Evolutionary conservation across 192 early-diverging fungal species (phyloP), one percentile per base, ranked within the genome.

Genomic region (Backusella liffmaniae): DNA sequence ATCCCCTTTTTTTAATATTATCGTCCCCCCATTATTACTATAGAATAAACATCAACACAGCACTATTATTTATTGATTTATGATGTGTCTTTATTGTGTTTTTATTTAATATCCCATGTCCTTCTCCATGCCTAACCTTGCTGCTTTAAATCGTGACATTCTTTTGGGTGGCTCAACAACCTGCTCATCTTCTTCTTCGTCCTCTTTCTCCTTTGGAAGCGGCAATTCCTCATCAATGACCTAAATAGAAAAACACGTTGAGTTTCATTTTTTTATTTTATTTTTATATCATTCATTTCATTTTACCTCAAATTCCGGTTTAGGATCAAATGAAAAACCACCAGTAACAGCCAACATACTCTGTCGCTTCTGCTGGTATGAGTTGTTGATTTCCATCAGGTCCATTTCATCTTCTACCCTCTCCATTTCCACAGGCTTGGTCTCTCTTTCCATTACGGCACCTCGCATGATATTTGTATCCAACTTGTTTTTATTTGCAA

Each of bases 331-430:
- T 5, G 81, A 59, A 12, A 83, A 42, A 10, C 71, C 68, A 32
- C 82, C 82, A 3, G 75, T 77, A 23, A 67, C 66, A 37, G 82
- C 82, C 21, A 83, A 36, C 42, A 83, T 74, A 4, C 76, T 73
- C 15, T 76, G 73, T 23, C 82, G 42, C 15, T 73, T 72, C 3
- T 34, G 71, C 30, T 83, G 75, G 71, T 83, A 83, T 7, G 62
- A 71, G 15, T 70, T 49, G 13, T 65, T 73, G 32, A 82, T 78
- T 71, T 88, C 85, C 66, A 77, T 72, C 42, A 84, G 70, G 41
- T 86, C 71, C 87, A 88, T 86, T 35, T 88, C 83, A 8, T 86
- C 83, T 53, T 86, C 85, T 5, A 84, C 70, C 44, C 82, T 81
- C 13, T 88, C 87, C 56, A 83, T 66, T 37, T 88, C 79, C 23